A percentile compares a stretch with the other conserved stretches of the same genome.
phyloP scores from a whole-genome alignment of 2,329 filamentous ascomycete genomes.

The Penicillium sp. region DNA sequence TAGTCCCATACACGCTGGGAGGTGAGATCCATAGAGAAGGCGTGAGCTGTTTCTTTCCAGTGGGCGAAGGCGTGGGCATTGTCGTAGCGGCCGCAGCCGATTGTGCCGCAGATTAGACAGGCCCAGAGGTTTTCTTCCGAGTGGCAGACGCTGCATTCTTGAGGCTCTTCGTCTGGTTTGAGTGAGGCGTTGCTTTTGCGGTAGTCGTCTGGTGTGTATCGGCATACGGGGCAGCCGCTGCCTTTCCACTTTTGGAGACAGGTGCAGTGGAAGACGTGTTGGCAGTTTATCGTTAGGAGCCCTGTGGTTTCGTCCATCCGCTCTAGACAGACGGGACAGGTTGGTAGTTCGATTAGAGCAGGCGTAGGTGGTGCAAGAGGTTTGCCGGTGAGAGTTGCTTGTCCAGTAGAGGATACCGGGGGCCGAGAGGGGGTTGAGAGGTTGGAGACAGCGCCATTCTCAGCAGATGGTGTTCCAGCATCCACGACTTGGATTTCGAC shows the following conservation, averaged over 20 bases:
- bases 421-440: slow-evolving; percentile 25
- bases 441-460: slow-evolving; percentile 59
- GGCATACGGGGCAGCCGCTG: slow-evolving; percentile 87
- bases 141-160: slow-evolving; percentile 75
- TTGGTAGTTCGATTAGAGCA: slow-evolving; percentile 84
- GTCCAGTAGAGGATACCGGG: slow-evolving; percentile 23
- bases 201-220: slow-evolving; percentile 71
- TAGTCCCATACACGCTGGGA: slow-evolving; percentile 99
- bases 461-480: slow-evolving; percentile 30
- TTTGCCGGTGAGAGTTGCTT: slow-evolving; percentile 55
- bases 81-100: slow-evolving; percentile 93
- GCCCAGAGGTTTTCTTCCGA: slow-evolving; percentile 85
- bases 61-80: slow-evolving; percentile 89
- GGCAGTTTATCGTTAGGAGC: slow-evolving; percentile 90
- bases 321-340: slow-evolving; percentile 93
- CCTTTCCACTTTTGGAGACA: slow-evolving; percentile 97
- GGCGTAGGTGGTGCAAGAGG: slow-evolving; percentile 73
- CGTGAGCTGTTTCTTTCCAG: slow-evolving; percentile 84
- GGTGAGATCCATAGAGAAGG: slow-evolving; percentile 86
- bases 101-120: slow-evolving; percentile 86
- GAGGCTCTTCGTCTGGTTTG: slow-evolving; percentile 53
- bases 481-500: slow-evolving; percentile 75
- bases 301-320: slow-evolving; percentile 98
- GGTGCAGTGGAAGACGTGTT: slow-evolving; percentile 96
- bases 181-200: slow-evolving; percentile 47